Evolutionary conservation across 1,139 yeast species (phyloP), one percentile per base, ranked within the genome.

Genomic region (Candida sanyaensis): DNA sequence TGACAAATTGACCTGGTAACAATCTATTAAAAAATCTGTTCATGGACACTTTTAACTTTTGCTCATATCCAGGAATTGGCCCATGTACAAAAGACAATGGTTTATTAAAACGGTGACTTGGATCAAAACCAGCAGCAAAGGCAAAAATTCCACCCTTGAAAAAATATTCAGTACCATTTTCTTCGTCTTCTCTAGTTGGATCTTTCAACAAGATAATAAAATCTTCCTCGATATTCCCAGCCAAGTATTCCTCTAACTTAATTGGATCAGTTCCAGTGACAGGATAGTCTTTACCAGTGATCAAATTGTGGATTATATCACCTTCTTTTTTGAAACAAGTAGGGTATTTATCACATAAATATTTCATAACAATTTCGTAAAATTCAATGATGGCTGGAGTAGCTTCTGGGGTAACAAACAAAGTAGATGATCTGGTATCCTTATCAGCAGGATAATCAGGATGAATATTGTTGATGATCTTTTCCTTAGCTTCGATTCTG

Each of bases 61-160:
- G 63, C 48, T 74, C 71, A 58, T 84, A 84, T 7, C 78, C 77
- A 0, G 90, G 90, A 26, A 85, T 84, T 0, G 89, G 89, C 12
- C 67, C 75, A 55, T 85, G 90, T 40, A 84, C 76, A 30, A 62
- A 61, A 0, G 85, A 73, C 46, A 83, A 60, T 2, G 86, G 86
- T 42, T 63, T 71, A 51, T 81, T 73, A 58, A 85, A 74, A 49
- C 86, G 76, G 36, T 70, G 75, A 6, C 62, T 58, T 2, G 92
- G 93, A 54, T 84, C 78, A 62, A 88, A 88, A 0, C 93, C 95
- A 2, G 88, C 84, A 0, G 95, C 91, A 66, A 85, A 86, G 3
- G 83, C 83, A 59, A 85, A 79, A 0, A 81, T 69, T 0, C 88
- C 89, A 0, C 81, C 87, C 51, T 86, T 77, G 58, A 85, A 73